Evolutionary conservation across 805 yeast species (phyloP).

Genomic region (Jamesozyma piceae): DNA sequence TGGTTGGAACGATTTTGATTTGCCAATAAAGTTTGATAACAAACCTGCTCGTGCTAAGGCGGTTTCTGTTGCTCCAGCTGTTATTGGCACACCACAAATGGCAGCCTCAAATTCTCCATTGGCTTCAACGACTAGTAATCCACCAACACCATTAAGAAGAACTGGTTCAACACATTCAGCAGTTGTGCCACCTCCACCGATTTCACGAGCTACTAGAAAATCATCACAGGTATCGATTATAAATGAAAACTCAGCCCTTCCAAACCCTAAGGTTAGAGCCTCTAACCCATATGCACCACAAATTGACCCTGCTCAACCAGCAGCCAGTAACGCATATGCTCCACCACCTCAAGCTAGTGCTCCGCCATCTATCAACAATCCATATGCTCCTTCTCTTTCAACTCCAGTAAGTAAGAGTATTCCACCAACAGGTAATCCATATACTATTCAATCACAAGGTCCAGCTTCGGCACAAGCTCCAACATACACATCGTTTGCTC

Average conservation of each 20-base stretch:
- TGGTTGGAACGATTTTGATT: slow-evolving; percentile 33
- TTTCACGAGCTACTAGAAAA: slow-evolving; percentile 1
- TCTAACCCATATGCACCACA: slow-evolving; percentile 35
- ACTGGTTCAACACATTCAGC: slow-evolving; percentile 16
- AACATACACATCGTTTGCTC: slow-evolving; percentile 26
- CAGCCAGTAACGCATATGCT: slow-evolving; percentile 3
- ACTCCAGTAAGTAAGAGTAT: slow-evolving; percentile 22
- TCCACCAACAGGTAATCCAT: slow-evolving; percentile 29
- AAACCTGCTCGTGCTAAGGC: slow-evolving; percentile 29
- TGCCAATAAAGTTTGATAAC: slow-evolving; percentile 27
- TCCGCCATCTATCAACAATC: not conserved
- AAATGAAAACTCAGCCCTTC: not conserved
- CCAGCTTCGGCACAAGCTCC: slow-evolving; percentile 9
- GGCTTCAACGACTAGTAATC: not conserved
- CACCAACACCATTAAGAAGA: slow-evolving; percentile 24
- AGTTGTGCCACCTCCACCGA: slow-evolving; percentile 18
- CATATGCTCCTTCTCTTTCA: slow-evolving; percentile 3
- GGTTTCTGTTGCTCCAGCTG: slow-evolving; percentile 31
- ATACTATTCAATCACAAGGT: slow-evolving; percentile 25
- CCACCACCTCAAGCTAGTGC: slow-evolving; percentile 1
- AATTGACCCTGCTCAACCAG: not conserved
- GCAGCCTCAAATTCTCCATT: slow-evolving; percentile 1
- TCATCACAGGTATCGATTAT: not conserved
- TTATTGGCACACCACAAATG: slow-evolving; percentile 5
- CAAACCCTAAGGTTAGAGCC: slow-evolving; percentile 15